Percentiles rank a stretch among this genome's conserved stretches.
Conservation (phyloP, 345 rosid genomes). For the Lenwebbia sp. region DNA sequence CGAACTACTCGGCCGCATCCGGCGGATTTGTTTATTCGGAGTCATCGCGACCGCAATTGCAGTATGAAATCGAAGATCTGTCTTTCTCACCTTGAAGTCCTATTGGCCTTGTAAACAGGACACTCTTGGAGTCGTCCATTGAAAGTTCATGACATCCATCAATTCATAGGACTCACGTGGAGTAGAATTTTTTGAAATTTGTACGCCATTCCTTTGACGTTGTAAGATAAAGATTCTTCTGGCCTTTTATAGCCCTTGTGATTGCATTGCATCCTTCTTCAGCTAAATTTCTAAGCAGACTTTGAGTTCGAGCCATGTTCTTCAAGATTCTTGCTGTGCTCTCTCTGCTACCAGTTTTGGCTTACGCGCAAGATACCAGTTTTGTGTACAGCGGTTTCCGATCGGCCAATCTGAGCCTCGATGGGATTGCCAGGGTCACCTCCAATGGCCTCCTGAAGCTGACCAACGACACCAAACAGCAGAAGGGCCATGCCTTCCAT, state of each 20-base stretch:
- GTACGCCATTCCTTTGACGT: background rate
- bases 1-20: too few species aligned
- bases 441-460: constrained; percentile 33
- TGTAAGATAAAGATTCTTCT: background rate
- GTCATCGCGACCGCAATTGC: too few species aligned
- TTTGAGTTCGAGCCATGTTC: background rate
- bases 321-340: background rate
- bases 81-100: too few species aligned
- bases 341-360: background rate
- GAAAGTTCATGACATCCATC: background rate
- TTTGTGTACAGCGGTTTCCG: background rate
- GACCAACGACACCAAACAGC: constrained; percentile 28
- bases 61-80: too few species aligned
- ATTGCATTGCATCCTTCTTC: background rate
- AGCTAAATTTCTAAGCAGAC: background rate
- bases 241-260: background rate
- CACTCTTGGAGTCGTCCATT: background rate
- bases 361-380: background rate
- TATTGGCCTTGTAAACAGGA: background rate
- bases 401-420: constrained; percentile 16
- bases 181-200: background rate
- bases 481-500: constrained; percentile 41
- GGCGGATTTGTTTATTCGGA: too few species aligned
- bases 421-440: constrained; percentile 19
- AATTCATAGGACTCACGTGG: background rate